Percentiles rank a stretch among this genome's conserved stretches.
These are phyloP conservation scores for Inosperma sp. DNA, from an alignment of 768 basidiomycete species.

Conservation along the genomic window DNA sequence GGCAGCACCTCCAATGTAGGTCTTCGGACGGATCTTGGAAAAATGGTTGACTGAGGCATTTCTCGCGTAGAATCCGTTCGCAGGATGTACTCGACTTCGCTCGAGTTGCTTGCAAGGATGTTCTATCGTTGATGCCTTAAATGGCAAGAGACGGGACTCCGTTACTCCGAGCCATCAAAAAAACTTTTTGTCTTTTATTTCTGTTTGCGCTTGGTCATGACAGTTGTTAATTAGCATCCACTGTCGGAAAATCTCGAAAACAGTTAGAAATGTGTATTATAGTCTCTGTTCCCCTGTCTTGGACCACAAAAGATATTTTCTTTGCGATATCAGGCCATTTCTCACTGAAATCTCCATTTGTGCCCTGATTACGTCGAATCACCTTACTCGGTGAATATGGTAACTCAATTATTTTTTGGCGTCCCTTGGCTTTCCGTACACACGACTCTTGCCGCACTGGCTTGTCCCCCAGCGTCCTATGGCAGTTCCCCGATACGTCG, in stretches of 20 bases:
- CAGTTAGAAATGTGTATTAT: conserved; percentile 8
- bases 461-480: conserved; percentile 17
- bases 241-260: not conserved
- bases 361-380: conserved; percentile 29
- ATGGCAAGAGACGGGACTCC: conserved; percentile 29
- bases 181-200: conserved; percentile 38
- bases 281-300: conserved; percentile 5
- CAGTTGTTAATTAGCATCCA: conserved; percentile 15
- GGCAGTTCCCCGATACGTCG: conserved; percentile 31
- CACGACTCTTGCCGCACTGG: conserved; percentile 20
- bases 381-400: conserved; percentile 58
- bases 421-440: conserved; percentile 23
- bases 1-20: conserved; percentile 44
- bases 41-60: conserved; percentile 22
- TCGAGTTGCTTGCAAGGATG: conserved; percentile 52
- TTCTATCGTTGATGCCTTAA: conserved; percentile 49
- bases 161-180: conserved; percentile 41
- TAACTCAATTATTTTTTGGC: conserved; percentile 41
- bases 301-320: conserved; percentile 8
- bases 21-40: conserved; percentile 22
- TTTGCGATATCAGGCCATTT: conserved; percentile 6
- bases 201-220: conserved; percentile 19
- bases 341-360: conserved; percentile 20
- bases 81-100: conserved; percentile 53
- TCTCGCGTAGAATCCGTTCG: conserved; percentile 38